Conservation (phyloP, 768 basidiomycete species). For the Hypholoma sublateritium region DNA sequence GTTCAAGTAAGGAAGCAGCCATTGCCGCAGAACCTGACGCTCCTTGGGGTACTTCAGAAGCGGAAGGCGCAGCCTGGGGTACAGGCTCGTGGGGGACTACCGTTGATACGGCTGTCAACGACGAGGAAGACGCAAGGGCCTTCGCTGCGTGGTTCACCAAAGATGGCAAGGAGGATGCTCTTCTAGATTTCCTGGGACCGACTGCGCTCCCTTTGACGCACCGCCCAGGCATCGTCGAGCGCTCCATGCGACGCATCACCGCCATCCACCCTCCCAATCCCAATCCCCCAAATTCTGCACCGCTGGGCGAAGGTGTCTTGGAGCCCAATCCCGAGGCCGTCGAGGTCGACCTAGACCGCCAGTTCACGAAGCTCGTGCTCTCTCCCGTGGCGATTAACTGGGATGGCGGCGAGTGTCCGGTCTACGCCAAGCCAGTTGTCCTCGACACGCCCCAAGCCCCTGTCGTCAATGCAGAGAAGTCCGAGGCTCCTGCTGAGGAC, state of each 20-base stretch:
- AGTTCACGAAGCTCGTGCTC: slow-evolving; percentile 36
- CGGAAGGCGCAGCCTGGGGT: too few species aligned
- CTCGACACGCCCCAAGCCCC: slow-evolving; percentile 32
- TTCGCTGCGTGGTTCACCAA: neutral
- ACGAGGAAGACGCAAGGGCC: neutral
- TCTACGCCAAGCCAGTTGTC: slow-evolving; percentile 36
- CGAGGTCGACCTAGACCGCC: slow-evolving; percentile 36
- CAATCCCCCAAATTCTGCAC: slow-evolving; percentile 24
- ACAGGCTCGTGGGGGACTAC: too few species aligned
- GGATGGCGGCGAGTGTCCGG: slow-evolving; percentile 36
- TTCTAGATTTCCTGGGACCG: slow-evolving; percentile 46
- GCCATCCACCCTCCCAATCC: slow-evolving; percentile 39
- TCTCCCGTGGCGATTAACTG: slow-evolving; percentile 39
- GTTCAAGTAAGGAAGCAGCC: neutral
- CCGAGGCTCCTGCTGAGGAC: slow-evolving; percentile 20
- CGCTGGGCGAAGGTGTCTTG: slow-evolving; percentile 14
- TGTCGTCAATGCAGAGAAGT: slow-evolving; percentile 35
- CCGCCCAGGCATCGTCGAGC: slow-evolving; percentile 64
- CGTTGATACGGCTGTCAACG: neutral
- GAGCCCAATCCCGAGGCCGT: slow-evolving; percentile 29
- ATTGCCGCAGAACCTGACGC: neutral
- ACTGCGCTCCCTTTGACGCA: slow-evolving; percentile 61
- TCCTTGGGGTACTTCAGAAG: neutral
- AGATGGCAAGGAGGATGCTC: neutral
- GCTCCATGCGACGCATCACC: slow-evolving; percentile 58